phyloP scores from a whole-genome alignment of 2,329 filamentous ascomycete genomes.

The Fusarium tupiense region DNA sequence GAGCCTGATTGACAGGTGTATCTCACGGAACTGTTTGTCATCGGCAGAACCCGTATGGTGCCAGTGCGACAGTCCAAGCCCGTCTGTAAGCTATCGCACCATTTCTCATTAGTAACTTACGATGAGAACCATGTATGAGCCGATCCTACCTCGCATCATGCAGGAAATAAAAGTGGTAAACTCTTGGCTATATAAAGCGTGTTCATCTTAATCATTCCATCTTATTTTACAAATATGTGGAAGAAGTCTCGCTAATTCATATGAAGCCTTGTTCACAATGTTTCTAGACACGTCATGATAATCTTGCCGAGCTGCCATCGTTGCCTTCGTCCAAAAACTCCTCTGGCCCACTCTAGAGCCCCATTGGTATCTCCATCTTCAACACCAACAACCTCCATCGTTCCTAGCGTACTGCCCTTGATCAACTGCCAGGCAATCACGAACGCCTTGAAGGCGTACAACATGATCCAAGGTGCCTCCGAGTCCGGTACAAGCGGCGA shows the following conservation, averaged over 20 bases:
- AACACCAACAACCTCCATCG: conserved; percentile 38
- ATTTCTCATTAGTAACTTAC: not conserved
- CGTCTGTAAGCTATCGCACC: not conserved
- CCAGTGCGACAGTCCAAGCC: too few species aligned
- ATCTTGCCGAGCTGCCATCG: conserved; percentile 11
- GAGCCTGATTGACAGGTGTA: too few species aligned
- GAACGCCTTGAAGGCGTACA: conserved; percentile 54
- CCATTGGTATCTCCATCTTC: conserved; percentile 1
- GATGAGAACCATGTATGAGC: not conserved
- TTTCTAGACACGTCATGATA: conserved; percentile 10
- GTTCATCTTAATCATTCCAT: not conserved
- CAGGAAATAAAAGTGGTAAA: not conserved
- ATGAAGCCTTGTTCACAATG: not conserved
- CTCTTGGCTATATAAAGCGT: too few species aligned
- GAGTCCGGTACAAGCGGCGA: conserved; percentile 27
- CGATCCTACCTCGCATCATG: not conserved
- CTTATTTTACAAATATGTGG: not conserved
- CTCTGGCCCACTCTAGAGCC: conserved; percentile 6
- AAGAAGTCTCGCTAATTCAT: too few species aligned
- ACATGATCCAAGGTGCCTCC: conserved; percentile 52
- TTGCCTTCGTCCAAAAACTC: conserved; percentile 5
- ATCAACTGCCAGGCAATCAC: conserved; percentile 53
- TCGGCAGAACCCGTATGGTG: not conserved
- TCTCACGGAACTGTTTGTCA: not conserved
- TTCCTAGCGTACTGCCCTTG: conserved; percentile 42